A percentile compares a stretch with the other conserved stretches of the same genome.
Evolutionary conservation across 257 asterid species (phyloP).

Genomic region (Scutellaria minor): DNA sequence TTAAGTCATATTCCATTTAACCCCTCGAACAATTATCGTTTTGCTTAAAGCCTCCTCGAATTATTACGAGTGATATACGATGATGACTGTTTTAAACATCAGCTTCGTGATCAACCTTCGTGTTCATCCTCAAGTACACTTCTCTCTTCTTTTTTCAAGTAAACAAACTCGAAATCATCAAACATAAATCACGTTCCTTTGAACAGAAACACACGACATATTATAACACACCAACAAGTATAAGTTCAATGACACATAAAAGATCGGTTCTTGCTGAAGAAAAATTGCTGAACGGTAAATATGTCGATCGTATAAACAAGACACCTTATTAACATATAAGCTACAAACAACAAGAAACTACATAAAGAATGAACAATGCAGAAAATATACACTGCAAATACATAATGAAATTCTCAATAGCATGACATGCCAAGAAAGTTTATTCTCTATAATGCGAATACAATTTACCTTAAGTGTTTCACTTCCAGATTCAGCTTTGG

Average conservation of each 20-base stretch:
- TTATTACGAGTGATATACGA: too few relatives aligned
- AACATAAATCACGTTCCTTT: too few relatives aligned
- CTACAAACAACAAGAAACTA: constrained; percentile 9
- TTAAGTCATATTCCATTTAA: too few relatives aligned
- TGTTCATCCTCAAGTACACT: too few relatives aligned
- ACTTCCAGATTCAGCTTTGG: constrained; percentile 56
- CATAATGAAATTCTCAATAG: constrained; percentile 22
- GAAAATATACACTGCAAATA: constrained; percentile 30
- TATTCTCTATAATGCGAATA: constrained; percentile 26
- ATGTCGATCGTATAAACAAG: neutral
- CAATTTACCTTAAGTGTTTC: constrained; percentile 1
- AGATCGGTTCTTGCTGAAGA: neutral
- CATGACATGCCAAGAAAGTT: constrained; percentile 17
- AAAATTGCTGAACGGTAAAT: constrained; percentile 19
- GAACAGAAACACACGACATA: too few relatives aligned
- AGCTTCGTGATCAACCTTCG: too few relatives aligned
- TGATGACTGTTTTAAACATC: too few relatives aligned
- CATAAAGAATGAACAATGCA: constrained; percentile 10
- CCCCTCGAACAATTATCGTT: too few relatives aligned
- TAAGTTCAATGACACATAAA: neutral
- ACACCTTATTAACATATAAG: constrained; percentile 15
- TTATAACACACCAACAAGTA: too few relatives aligned
- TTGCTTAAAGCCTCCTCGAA: too few relatives aligned
- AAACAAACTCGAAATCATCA: too few relatives aligned
- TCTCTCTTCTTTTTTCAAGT: too few relatives aligned